Conservation (phyloP, 1,139 yeast genomes). For the Blastobotrys aristatus region DNA sequence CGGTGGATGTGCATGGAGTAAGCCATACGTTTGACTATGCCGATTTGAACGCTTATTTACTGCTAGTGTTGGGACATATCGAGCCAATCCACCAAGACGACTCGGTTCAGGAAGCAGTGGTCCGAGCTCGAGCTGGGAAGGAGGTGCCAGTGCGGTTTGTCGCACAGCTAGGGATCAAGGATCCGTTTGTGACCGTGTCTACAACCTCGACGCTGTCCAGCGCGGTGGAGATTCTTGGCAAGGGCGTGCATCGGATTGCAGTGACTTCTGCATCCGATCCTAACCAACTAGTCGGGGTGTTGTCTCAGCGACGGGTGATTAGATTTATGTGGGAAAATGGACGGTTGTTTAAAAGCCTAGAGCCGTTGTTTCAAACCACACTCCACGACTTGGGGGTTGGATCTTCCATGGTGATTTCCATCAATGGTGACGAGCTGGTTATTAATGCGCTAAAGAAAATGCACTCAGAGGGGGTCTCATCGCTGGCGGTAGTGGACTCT, state of each 20-base stretch:
- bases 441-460: constrained; percentile 82
- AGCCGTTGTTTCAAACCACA: constrained; percentile 62
- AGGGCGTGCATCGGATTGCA: constrained; percentile 91
- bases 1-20: constrained; percentile 43
- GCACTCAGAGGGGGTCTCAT: constrained; percentile 80
- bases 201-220: constrained; percentile 63
- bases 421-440: constrained; percentile 78
- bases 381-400: constrained; percentile 67
- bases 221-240: constrained; percentile 80
- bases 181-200: constrained; percentile 72
- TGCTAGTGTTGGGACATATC: constrained; percentile 63
- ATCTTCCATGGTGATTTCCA: constrained; percentile 63
- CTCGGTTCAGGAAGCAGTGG: constrained; percentile 29
- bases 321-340: constrained; percentile 89
- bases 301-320: constrained; percentile 83
- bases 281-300: constrained; percentile 50
- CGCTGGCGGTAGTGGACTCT: constrained; percentile 89
- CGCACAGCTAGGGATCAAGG: constrained; percentile 73
- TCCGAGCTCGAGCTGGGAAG: constrained; percentile 36
- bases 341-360: constrained; percentile 74
- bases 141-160: constrained; percentile 75
- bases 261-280: constrained; percentile 51
- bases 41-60: constrained; percentile 78
- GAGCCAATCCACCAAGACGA: constrained; percentile 31
- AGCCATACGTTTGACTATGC: constrained; percentile 74